Evolutionary conservation across 495 filamentous ascomycete species (phyloP).

Genomic region (Pseudoneurospora amorphoporcata): DNA sequence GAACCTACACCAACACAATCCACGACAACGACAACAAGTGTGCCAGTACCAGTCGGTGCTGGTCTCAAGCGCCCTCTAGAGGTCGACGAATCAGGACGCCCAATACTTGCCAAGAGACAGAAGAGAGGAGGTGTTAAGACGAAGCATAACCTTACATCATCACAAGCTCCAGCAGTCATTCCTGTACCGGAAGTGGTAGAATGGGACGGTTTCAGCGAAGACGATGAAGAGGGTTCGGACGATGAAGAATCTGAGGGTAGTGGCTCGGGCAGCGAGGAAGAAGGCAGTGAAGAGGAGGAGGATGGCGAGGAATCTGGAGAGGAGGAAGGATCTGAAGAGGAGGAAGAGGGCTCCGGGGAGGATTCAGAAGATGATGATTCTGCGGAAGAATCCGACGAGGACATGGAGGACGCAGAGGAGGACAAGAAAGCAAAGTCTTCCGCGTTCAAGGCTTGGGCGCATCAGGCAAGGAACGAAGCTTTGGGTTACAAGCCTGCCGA

Average conservation of each 20-base stretch:
- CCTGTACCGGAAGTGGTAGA: conserved; percentile 22
- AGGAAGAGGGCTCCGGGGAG: conserved; percentile 14
- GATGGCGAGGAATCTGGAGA: conserved; percentile 2
- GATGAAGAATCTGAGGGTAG: conserved; percentile 12
- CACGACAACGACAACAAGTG: conserved; percentile 3
- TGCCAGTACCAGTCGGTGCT: conserved; percentile 46
- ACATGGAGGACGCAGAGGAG: conserved; percentile 21
- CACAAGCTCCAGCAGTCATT: conserved; percentile 11
- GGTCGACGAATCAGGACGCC: conserved; percentile 62
- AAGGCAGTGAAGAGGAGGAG: conserved; percentile 14
- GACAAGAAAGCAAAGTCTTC: conserved; percentile 35
- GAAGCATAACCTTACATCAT: conserved; percentile 26
- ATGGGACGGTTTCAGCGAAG: conserved; percentile 30
- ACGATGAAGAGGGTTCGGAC: conserved; percentile 8
- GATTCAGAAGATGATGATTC: conserved; percentile 14
- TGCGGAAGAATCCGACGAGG: conserved; percentile 14
- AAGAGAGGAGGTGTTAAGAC: conserved; percentile 43
- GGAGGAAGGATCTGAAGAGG: conserved; percentile 11
- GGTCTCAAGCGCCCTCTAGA: conserved; percentile 85
- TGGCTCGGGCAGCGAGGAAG: background rate
- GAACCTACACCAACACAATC: background rate
- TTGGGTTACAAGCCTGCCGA: conserved; percentile 37
- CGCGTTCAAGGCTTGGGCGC: conserved; percentile 94
- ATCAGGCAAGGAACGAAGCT: conserved; percentile 70
- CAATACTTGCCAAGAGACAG: conserved; percentile 63